Evolutionary conservation across 1,284 basidiomycete genomes (phyloP), one percentile per base, ranked within the genome.

Genomic region (Boletus smithii): DNA sequence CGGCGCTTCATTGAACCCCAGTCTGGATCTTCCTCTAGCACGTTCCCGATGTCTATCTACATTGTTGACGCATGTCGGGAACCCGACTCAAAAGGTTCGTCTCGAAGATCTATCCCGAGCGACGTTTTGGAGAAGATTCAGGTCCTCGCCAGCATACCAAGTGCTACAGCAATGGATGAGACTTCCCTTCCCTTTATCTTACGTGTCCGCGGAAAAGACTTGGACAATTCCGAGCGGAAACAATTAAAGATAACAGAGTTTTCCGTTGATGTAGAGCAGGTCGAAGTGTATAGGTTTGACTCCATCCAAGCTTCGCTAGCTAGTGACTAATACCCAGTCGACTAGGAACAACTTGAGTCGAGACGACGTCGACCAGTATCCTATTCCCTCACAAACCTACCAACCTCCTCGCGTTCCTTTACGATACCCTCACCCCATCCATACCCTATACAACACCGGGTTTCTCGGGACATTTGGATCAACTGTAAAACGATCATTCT

Each of bases 381-480:
- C 83, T 8, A 54, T 88, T 4, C 83, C 83, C 16, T 67, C 75
- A 3, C 53, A 55, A 33, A 63, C 69, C 4, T 61, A 73, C 41
- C 87, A 90, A 54, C 86, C 87, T 18, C 88, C 88, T 7, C 64
- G 70, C 41, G 50, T 69, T 36, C 77, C 81, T 7, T 69, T 90
- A 22, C 74, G 73, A 14, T 61, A 72, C 34, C 66, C 79, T 2
- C 80, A 85, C 54, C 70, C 75, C 9, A 56, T 83, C 31, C 68
- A 73, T 30, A 59, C 71, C 6, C 56, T 87, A 20, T 84, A 79
- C 54, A 76, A 81, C 17, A 63, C 77, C 27, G 80, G 79, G 8
- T 61, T 85, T 22, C 49, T 72, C 18, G 51, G 62, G 39, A 38
- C 61, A 22, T 29, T 57, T 35, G 34, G 54, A 35, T 58, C 68